phyloP scores from a whole-genome alignment of 352 stramenopile species.

The Phytopythium aichiense region DNA sequence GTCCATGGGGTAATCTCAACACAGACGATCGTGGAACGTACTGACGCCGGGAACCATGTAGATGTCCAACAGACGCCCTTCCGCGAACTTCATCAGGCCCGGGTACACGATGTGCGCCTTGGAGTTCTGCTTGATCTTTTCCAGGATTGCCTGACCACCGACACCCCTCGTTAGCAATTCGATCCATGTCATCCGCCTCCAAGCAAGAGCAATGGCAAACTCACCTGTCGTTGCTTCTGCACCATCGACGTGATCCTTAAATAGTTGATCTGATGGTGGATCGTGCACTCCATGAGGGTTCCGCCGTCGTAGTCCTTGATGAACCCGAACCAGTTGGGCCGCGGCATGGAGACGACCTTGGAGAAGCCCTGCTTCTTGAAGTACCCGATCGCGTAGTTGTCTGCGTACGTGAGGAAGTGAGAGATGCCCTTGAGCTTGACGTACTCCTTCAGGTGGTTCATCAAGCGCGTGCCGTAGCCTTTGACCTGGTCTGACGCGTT shows the following conservation, averaged over 20 bases:
- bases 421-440: conserved; percentile 89
- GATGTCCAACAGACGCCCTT: conserved; percentile 81
- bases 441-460: conserved; percentile 99
- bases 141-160: conserved; percentile 57
- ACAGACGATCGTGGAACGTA: conserved; percentile 31
- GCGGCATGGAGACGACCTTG: conserved; percentile 85
- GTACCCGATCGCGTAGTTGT: conserved; percentile 99
- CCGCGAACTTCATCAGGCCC: conserved; percentile 65
- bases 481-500: conserved; percentile 95
- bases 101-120: conserved; percentile 69
- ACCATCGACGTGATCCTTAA: conserved; percentile 95
- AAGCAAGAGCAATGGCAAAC: neutral
- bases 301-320: conserved; percentile 99
- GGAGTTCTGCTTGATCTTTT: conserved; percentile 79
- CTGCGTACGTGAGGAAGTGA: conserved; percentile 98
- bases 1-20: neutral
- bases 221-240: conserved; percentile 90
- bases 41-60: conserved; percentile 85
- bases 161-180: conserved; percentile 4
- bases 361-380: conserved; percentile 97
- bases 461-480: conserved; percentile 97
- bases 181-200: too few species aligned
- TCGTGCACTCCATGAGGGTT: conserved; percentile 99
- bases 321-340: conserved; percentile 93
- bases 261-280: conserved; percentile 98